These are phyloP conservation scores for Ophiosphaerella korrae DNA, from an alignment of 2,329 filamentous ascomycete species.

Conservation along the genomic window DNA sequence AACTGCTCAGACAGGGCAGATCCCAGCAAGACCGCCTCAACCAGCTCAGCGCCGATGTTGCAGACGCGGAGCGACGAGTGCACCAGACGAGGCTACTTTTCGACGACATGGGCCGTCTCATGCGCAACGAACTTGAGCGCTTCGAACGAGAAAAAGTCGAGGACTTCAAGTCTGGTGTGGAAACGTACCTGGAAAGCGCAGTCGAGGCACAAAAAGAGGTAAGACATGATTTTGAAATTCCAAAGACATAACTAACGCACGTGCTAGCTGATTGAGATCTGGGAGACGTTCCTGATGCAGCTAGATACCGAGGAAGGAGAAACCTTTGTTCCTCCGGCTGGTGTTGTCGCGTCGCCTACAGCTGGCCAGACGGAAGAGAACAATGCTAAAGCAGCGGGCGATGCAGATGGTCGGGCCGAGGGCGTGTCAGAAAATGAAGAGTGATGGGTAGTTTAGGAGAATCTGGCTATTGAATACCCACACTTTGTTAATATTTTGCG, in stretches of 20 bases:
- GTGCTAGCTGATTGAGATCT: conserved; percentile 76
- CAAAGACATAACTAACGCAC: conserved; percentile 14
- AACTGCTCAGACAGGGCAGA: conserved; percentile 90
- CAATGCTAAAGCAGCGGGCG: conserved; percentile 11
- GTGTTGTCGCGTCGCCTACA: conserved; percentile 42
- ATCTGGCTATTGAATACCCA: not conserved
- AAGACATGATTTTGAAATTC: conserved; percentile 38
- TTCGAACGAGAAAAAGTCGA: conserved; percentile 98
- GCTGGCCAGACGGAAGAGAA: conserved; percentile 18
- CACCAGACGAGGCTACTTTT: conserved; percentile 89
- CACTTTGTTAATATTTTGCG: not conserved
- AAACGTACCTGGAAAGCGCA: conserved; percentile 95
- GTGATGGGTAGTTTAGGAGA: not conserved
- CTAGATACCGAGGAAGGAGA: conserved; percentile 85
- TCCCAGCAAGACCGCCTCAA: conserved; percentile 94
- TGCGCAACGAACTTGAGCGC: conserved; percentile 87
- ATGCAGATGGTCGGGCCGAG: conserved; percentile 1
- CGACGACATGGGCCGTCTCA: conserved; percentile 94
- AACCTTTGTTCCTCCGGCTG: conserved; percentile 49
- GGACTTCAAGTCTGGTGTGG: conserved; percentile 97
- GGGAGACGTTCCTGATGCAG: conserved; percentile 98
- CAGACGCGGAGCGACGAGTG: conserved; percentile 91
- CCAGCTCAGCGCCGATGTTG: conserved; percentile 89
- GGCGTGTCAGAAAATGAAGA: conserved; percentile 3
- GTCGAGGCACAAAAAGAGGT: conserved; percentile 99